A percentile compares a stretch with the other conserved stretches of the same genome.
Conservation (phyloP, 2,329 filamentous ascomycete species). For the Hypoxylon sp. region DNA sequence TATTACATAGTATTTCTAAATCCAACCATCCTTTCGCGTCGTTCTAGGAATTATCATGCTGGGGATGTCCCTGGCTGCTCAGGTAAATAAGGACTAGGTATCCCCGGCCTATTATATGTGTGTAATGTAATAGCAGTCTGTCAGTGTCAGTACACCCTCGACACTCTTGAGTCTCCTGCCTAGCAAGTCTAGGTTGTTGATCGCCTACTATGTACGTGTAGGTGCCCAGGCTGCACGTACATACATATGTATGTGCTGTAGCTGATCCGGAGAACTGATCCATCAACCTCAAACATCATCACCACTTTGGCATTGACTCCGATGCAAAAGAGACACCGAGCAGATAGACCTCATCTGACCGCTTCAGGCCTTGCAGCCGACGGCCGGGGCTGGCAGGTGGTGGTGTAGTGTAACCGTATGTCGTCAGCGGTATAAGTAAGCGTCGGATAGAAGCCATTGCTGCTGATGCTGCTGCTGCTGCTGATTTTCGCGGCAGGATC, state of each 20-base stretch:
- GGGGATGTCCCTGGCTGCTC: no score
- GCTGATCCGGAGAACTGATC: no score
- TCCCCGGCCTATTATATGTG: slow-evolving; percentile 36
- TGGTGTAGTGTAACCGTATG: slow-evolving; percentile 6
- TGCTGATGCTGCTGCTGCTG: neutral
- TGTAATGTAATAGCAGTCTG: no score
- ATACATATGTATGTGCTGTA: no score
- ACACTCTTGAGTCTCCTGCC: no score
- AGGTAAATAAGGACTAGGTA: slow-evolving; percentile 35
- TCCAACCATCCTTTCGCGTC: slow-evolving; percentile 34
- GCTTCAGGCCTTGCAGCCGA: slow-evolving; percentile 15
- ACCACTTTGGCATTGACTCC: slow-evolving; percentile 9
- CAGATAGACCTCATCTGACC: slow-evolving; percentile 22
- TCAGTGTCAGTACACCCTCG: no score
- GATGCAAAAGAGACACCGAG: slow-evolving; percentile 9
- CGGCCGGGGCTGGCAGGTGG: neutral
- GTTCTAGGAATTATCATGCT: slow-evolving; percentile 35
- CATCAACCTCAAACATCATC: slow-evolving; percentile 58
- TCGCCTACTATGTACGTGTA: no score
- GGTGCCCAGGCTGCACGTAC: no score
- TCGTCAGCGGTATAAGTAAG: slow-evolving; percentile 10
- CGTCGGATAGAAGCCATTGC: slow-evolving; percentile 5
- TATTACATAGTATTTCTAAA: no score
- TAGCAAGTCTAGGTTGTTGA: slow-evolving; percentile 53
- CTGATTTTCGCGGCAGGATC: slow-evolving; percentile 5